A percentile compares a stretch with the other conserved stretches of the same genome.
Conservation (phyloP, 306 rosid genomes). For the Cyclanthera cordifolia region DNA sequence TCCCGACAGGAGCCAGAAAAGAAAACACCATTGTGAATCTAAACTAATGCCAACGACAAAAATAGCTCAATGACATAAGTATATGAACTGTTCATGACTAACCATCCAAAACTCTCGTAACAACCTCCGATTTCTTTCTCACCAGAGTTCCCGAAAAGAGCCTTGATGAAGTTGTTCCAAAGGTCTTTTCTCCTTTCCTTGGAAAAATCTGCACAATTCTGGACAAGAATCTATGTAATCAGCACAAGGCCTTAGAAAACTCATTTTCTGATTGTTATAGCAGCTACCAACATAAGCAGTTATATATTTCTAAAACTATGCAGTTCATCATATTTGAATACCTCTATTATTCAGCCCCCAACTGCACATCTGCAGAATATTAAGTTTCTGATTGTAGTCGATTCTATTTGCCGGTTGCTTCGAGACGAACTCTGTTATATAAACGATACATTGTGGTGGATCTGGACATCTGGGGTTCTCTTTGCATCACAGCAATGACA, state of each 20-base stretch:
- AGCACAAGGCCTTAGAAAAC: not conserved
- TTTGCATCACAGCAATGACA: conserved; percentile 74
- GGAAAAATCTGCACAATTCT: not conserved
- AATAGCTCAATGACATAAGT: too few species aligned
- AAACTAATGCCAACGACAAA: too few species aligned
- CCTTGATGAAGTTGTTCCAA: not conserved
- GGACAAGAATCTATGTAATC: not conserved
- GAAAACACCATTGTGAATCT: too few species aligned
- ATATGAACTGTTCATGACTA: too few species aligned
- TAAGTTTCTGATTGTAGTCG: not conserved
- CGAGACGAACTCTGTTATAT: conserved; percentile 45
- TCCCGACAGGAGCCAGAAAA: too few species aligned
- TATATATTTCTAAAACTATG: not conserved
- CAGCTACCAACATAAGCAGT: not conserved
- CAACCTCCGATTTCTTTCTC: not conserved
- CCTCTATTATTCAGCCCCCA: not conserved
- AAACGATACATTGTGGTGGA: conserved; percentile 53
- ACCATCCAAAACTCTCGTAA: not conserved
- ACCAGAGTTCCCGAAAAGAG: not conserved
- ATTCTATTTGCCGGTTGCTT: conserved; percentile 27
- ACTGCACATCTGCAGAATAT: not conserved
- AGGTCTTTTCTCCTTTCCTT: not conserved
- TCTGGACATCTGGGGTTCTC: conserved; percentile 86
- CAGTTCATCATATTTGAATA: not conserved
- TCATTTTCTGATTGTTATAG: not conserved